Percentiles rank a stretch among this genome's conserved stretches.
Conservation (phyloP, 768 basidiomycete species). For the Heimioporus sp. region DNA sequence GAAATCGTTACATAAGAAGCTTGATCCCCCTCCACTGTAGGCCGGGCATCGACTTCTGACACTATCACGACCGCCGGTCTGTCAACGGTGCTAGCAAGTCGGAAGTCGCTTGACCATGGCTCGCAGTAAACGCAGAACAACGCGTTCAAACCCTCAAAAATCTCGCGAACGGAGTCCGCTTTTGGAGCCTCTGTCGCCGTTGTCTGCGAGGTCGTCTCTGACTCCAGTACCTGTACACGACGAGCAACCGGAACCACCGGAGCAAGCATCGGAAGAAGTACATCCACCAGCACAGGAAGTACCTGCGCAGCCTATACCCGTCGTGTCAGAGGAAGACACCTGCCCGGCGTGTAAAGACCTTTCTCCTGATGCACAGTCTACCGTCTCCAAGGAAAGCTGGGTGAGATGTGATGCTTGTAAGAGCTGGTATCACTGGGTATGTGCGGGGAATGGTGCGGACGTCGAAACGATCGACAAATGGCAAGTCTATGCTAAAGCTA, state of each 20-base stretch:
- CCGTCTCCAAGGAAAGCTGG: conserved; percentile 71
- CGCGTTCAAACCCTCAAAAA: conserved; percentile 37
- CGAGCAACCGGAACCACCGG: conserved; percentile 13
- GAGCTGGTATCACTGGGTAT: conserved; percentile 83
- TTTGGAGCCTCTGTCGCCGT: conserved; percentile 29
- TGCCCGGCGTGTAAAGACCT: conserved; percentile 55
- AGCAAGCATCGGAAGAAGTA: conserved; percentile 14
- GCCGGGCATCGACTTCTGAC: conserved; percentile 10
- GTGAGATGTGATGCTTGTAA: conserved; percentile 80
- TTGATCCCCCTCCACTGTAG: background rate
- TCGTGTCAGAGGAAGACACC: conserved; percentile 27
- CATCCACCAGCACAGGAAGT: conserved; percentile 13
- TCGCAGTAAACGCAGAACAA: conserved; percentile 42
- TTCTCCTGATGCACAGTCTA: conserved; percentile 25
- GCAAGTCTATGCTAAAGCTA: conserved; percentile 39
- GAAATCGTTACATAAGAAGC: conserved; percentile 27
- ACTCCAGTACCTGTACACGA: conserved; percentile 25
- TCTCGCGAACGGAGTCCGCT: conserved; percentile 33
- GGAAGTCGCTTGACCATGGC: conserved; percentile 35
- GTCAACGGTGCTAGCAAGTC: conserved; percentile 4
- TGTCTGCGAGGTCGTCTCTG: conserved; percentile 29
- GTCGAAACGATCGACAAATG: conserved; percentile 75
- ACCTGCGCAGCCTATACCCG: conserved; percentile 4
- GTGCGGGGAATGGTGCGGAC: conserved; percentile 65
- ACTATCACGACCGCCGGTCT: conserved; percentile 4